Conservation (phyloP, 2,329 filamentous ascomycete genomes). For the Fusarium humuli region DNA sequence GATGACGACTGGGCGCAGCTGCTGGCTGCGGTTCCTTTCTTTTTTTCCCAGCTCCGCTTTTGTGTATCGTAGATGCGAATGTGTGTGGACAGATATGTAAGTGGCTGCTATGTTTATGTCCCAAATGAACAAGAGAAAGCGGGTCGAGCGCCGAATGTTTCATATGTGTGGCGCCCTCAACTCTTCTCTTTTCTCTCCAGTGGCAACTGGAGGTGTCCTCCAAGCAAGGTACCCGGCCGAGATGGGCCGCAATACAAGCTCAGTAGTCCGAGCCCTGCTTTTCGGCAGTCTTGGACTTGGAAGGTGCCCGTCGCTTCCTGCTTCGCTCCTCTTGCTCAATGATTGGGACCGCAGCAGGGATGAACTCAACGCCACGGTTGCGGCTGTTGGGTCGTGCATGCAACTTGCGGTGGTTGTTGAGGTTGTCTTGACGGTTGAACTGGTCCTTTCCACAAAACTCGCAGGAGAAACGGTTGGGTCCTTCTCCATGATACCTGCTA, state of each 20-base stretch:
- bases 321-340: conserved; percentile 56
- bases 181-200: conserved; percentile 26
- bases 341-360: conserved; percentile 55
- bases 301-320: conserved; percentile 54
- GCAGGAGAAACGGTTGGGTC: conserved; percentile 55
- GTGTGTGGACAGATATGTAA: conserved; percentile 39
- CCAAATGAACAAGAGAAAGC: conserved; percentile 20
- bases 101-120: conserved; percentile 22
- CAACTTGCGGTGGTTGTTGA: conserved; percentile 57
- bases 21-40: conserved; percentile 16
- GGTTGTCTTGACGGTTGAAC: conserved; percentile 57
- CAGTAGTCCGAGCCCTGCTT: conserved; percentile 50
- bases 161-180: conserved; percentile 32
- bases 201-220: conserved; percentile 20
- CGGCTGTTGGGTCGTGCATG: conserved; percentile 55
- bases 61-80: conserved; percentile 32
- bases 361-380: conserved; percentile 56
- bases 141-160: conserved; percentile 39
- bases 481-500: conserved; percentile 53
- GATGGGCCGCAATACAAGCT: conserved; percentile 13
- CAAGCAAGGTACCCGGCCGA: conserved; percentile 43
- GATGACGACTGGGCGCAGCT: conserved; percentile 22
- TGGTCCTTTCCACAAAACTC: conserved; percentile 58
- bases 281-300: conserved; percentile 52
- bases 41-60: conserved; percentile 29